These are phyloP conservation scores for Cardamine resedifolia DNA, from an alignment of 345 rosid species.

Conservation along the genomic window DNA sequence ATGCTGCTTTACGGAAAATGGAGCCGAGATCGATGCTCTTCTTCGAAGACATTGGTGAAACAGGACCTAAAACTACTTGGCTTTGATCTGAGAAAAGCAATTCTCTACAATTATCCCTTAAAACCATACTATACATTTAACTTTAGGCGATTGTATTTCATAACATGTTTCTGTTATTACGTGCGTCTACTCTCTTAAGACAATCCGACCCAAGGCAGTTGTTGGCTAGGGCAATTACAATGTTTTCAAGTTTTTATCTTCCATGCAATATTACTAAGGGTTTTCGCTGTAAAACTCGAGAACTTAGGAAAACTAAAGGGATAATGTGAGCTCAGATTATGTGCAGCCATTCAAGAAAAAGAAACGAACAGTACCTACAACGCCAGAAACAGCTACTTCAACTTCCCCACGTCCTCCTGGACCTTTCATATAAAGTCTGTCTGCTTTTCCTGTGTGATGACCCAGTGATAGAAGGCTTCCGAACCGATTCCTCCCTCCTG, in stretches of 20 bases:
- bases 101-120: conserved; percentile 37
- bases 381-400: conserved; percentile 96
- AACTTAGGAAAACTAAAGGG: not conserved
- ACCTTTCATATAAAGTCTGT: conserved; percentile 89
- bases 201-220: not conserved
- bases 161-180: not conserved
- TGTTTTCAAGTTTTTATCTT: not conserved
- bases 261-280: not conserved
- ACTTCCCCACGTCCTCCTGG: conserved; percentile 99
- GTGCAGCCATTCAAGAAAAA: conserved; percentile 17
- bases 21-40: conserved; percentile 81
- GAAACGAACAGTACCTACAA: conserved; percentile 52
- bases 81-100: conserved; percentile 76
- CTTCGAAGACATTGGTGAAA: conserved; percentile 78
- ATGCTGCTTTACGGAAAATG: conserved; percentile 81
- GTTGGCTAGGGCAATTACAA: not conserved
- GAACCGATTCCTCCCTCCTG: conserved; percentile 82
- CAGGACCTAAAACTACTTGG: conserved; percentile 73
- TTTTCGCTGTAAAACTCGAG: not conserved
- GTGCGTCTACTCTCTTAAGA: conserved; percentile 1
- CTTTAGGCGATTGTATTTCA: not conserved
- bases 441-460: conserved; percentile 73
- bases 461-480: conserved; percentile 82
- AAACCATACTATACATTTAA: conserved; percentile 22
- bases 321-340: not conserved